Base-by-base conservation (phyloP, 2,329 filamentous ascomycete genomes). In the Fusarium bulbicola region DNA sequence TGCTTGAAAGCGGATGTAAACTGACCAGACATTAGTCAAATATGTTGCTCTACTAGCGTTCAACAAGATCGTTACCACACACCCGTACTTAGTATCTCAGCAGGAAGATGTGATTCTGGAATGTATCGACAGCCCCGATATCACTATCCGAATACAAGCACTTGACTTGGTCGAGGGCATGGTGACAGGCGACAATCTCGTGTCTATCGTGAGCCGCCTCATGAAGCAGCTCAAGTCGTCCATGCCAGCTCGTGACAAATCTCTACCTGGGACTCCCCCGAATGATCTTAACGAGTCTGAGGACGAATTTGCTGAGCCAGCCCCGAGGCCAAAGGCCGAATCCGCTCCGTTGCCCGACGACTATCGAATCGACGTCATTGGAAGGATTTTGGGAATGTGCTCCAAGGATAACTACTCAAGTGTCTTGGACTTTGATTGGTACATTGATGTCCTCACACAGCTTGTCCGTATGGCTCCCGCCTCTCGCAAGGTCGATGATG, bases 101-200 rank as follows among this genome's bases (percentile, higher is more conserved):
- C 96, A 99, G 80, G 94, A 97, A 81, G 95, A 98, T 82, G 95
- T 98, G 53, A 98, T 99, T 72, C 87, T 99, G 80, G 93, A 97
- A 78, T 99, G 96, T 80, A 94, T 99, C 76, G 96, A 98, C 80
- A 97, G 97, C 80, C 88, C 93, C 2, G 96, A 99, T 78, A 96
- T 99, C 68, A 97, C 95, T 9, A 99, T 99, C 78, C 92, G 96
- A 69, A 92, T 97, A 81, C 93, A 97, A 80, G 95, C 96, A 10
- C 86, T 99, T 40, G 95, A 98, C 75, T 87, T 99, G 30, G 95
- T 96, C 4, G 93, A 95, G 59, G 94, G 94, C 40, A 98, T 99
- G 94, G 95, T 98, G 68, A 95, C 92, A 75, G 90, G 89, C 70
- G 95, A 97, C 62, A 98, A 95, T 72, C 82, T 99, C 9, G 89